A percentile compares a stretch with the other conserved stretches of the same genome.
Conservation (phyloP, 2,329 filamentous ascomycete species). For the Cyphellophora europaea region DNA sequence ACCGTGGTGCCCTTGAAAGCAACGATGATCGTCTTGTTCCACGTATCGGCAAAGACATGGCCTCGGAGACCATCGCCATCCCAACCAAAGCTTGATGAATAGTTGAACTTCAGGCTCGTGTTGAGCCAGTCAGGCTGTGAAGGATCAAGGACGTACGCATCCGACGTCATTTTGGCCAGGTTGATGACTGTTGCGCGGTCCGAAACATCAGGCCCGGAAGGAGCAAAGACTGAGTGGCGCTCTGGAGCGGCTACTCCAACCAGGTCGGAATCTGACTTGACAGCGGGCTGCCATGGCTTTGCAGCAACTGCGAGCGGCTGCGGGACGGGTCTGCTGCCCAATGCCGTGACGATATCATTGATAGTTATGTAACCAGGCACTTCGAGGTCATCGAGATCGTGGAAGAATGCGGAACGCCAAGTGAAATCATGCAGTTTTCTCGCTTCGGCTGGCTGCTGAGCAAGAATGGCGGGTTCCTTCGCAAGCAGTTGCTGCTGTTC, state of each 20-base stretch:
- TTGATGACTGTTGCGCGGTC: conserved; percentile 16
- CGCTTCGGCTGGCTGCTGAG: too few relatives aligned
- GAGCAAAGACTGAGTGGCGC: too few relatives aligned
- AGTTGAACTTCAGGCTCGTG: conserved; percentile 13
- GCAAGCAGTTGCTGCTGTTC: too few relatives aligned
- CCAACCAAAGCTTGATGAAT: conserved; percentile 15
- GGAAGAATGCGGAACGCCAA: not conserved
- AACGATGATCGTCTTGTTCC: conserved; percentile 13
- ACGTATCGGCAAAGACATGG: conserved; percentile 13
- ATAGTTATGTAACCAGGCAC: not conserved
- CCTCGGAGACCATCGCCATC: conserved; percentile 12
- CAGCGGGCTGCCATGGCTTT: not conserved
- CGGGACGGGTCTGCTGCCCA: too few relatives aligned
- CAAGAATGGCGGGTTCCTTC: too few relatives aligned
- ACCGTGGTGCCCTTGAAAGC: conserved; percentile 15
- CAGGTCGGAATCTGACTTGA: not conserved
- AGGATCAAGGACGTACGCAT: conserved; percentile 13
- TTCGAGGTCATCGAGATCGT: not conserved
- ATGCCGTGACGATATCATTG: not conserved
- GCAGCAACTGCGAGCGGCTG: too few relatives aligned
- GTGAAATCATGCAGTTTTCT: not conserved
- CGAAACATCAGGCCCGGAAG: conserved; percentile 15
- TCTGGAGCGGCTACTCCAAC: not conserved
- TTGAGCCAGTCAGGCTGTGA: conserved; percentile 14
- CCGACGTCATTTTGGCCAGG: conserved; percentile 15